A percentile compares a stretch with the other conserved stretches of the same genome.
These are phyloP conservation scores for Ceratobasidium sp. DNA, from an alignment of 1,284 basidiomycete species.

Conservation along the genomic window DNA sequence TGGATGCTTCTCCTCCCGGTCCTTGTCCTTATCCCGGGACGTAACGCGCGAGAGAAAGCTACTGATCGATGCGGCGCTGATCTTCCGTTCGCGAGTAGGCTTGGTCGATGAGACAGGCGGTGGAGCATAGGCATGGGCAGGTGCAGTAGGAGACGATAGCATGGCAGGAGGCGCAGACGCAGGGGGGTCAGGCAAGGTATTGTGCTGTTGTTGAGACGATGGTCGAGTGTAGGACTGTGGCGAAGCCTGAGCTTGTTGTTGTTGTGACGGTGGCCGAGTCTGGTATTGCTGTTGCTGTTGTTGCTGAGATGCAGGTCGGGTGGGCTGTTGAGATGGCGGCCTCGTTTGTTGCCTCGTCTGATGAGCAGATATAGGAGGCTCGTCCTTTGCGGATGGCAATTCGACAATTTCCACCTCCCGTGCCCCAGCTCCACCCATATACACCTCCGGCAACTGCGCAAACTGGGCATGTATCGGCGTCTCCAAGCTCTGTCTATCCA, in stretches of 20 bases:
- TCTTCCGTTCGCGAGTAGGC: slow-evolving; percentile 38
- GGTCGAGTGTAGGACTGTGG: not conserved
- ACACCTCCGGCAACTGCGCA: not conserved
- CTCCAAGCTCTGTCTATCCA: slow-evolving; percentile 22
- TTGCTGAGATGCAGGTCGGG: not conserved
- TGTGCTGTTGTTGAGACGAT: slow-evolving; percentile 14
- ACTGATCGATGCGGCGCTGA: slow-evolving; percentile 31
- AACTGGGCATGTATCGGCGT: slow-evolving; percentile 38
- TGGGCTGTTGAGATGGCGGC: not conserved
- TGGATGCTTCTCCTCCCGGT: slow-evolving; percentile 15
- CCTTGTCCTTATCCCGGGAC: slow-evolving; percentile 36
- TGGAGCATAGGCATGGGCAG: not conserved
- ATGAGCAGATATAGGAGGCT: not conserved
- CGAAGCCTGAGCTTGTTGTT: slow-evolving; percentile 1
- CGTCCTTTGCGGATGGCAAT: slow-evolving; percentile 15
- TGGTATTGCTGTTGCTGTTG: not conserved
- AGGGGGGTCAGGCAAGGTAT: slow-evolving; percentile 4
- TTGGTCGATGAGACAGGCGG: slow-evolving; percentile 5
- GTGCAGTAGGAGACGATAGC: slow-evolving; percentile 1
- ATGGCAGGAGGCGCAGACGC: slow-evolving; percentile 10
- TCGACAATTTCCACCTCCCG: slow-evolving; percentile 28
- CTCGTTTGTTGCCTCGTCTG: not conserved
- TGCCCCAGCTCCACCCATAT: not conserved
- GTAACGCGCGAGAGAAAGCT: slow-evolving; percentile 38
- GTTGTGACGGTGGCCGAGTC: slow-evolving; percentile 4